Evolutionary conservation across 257 asterid genomes (phyloP).

Genomic region (Rubia yunnanensis): DNA sequence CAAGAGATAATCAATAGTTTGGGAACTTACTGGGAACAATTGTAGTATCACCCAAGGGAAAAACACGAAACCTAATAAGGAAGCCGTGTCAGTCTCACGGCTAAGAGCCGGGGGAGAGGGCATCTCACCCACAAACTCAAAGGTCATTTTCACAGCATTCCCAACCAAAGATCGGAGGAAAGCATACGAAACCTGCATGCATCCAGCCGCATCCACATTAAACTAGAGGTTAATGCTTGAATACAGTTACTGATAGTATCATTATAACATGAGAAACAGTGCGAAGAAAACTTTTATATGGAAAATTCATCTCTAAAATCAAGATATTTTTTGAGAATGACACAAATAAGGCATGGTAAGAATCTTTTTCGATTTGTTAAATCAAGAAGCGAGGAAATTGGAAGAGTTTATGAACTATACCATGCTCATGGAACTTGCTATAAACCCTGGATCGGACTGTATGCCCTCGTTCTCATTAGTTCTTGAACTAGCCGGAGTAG

Average conservation of each 20-base stretch:
- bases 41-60: constrained; percentile 30
- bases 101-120: constrained; percentile 8
- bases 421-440: constrained; percentile 28
- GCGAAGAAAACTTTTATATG: neutral
- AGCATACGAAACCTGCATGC: constrained; percentile 36
- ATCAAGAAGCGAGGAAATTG: neutral
- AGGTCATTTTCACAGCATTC: constrained; percentile 20
- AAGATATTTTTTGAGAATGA: neutral
- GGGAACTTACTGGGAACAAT: constrained; percentile 31
- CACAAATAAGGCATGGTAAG: neutral
- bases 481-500: constrained; percentile 1
- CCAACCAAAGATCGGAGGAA: constrained; percentile 30
- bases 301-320: neutral
- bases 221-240: neutral
- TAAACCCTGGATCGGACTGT: constrained; percentile 1
- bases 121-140: constrained; percentile 32
- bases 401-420: constrained; percentile 14
- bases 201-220: no score
- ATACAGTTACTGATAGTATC: no score
- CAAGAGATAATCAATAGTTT: neutral
- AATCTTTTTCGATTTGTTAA: neutral
- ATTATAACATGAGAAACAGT: neutral
- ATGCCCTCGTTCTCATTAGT: no score
- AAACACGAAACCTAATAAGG: constrained; percentile 5
- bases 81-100: neutral